A percentile compares a stretch with the other conserved stretches of the same genome.
These are phyloP conservation scores for Kwoniella sp. DNA, from an alignment of 768 basidiomycete genomes.

Conservation along the genomic window DNA sequence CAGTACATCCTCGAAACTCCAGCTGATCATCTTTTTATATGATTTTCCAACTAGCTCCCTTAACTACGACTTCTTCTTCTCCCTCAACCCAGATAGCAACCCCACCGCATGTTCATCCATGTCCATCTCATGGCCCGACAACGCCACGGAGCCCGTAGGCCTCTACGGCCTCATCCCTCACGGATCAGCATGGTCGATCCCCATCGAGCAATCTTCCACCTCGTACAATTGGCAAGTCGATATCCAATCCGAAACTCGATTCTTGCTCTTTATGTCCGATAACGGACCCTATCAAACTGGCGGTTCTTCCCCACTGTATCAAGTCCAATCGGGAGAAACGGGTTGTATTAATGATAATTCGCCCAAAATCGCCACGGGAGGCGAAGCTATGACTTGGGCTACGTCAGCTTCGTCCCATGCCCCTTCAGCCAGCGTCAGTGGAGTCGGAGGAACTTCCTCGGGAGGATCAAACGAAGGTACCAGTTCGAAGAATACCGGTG, in stretches of 20 bases:
- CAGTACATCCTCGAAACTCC: too few relatives aligned
- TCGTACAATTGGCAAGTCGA: constrained; percentile 44
- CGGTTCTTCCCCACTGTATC: constrained; percentile 40
- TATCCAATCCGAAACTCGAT: constrained; percentile 44
- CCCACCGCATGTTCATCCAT: constrained; percentile 42
- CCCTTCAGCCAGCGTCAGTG: constrained; percentile 22
- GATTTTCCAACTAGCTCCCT: constrained; percentile 20
- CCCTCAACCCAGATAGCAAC: constrained; percentile 35
- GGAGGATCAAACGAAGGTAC: constrained; percentile 16
- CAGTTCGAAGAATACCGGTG: constrained; percentile 30
- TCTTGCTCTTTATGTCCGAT: constrained; percentile 50
- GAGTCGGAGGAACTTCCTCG: constrained; percentile 41
- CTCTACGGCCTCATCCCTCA: constrained; percentile 52
- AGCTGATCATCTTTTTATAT: neutral
- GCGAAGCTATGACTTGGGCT: constrained; percentile 18
- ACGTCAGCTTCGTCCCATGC: constrained; percentile 17
- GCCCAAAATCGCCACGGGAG: constrained; percentile 25
- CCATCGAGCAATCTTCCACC: constrained; percentile 30
- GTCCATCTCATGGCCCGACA: constrained; percentile 42
- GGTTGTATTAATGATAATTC: constrained; percentile 38
- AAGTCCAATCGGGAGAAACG: constrained; percentile 37
- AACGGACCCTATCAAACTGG: constrained; percentile 48
- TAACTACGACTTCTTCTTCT: constrained; percentile 53
- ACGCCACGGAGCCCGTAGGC: constrained; percentile 44
- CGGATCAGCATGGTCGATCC: constrained; percentile 47